Conservation (phyloP, 2,329 filamentous ascomycete species). For the Cryphonectria parasitica region DNA sequence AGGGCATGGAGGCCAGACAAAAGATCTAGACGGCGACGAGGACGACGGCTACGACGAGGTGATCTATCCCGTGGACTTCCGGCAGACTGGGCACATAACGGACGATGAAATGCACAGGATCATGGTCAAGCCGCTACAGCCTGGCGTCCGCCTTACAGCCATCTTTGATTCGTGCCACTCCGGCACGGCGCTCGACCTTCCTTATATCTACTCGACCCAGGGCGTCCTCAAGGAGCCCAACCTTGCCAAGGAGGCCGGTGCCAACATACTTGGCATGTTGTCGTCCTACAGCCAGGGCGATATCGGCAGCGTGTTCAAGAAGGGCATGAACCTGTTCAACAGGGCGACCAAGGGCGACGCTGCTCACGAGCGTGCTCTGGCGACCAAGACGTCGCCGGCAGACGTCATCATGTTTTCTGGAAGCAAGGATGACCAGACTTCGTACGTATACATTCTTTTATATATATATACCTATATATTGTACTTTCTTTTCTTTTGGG, state of each 20-base stretch:
- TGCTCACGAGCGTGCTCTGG: slow-evolving; percentile 77
- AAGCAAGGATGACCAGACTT: slow-evolving; percentile 95
- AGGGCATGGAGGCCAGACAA: slow-evolving; percentile 82
- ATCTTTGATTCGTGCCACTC: slow-evolving; percentile 72
- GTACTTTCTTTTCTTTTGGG: background rate
- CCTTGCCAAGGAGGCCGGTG: slow-evolving; percentile 68
- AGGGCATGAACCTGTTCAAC: slow-evolving; percentile 83
- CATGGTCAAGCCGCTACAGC: slow-evolving; percentile 62
- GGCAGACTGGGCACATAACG: slow-evolving; percentile 78
- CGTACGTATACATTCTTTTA: slow-evolving; percentile 58
- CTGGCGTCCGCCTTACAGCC: slow-evolving; percentile 62
- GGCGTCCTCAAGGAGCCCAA: slow-evolving; percentile 71
- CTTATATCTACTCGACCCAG: slow-evolving; percentile 71
- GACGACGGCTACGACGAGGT: slow-evolving; percentile 83
- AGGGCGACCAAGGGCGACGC: slow-evolving; percentile 82
- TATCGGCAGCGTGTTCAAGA: slow-evolving; percentile 78
- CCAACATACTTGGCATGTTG: slow-evolving; percentile 63
- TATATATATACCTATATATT: background rate
- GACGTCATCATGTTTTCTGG: slow-evolving; percentile 98
- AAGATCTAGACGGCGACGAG: slow-evolving; percentile 78
- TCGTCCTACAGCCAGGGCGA: slow-evolving; percentile 71
- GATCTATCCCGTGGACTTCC: slow-evolving; percentile 82
- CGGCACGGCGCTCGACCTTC: slow-evolving; percentile 67
- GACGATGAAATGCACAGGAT: slow-evolving; percentile 83
- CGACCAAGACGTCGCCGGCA: slow-evolving; percentile 91